phyloP scores from a whole-genome alignment of 176 grass and related monocot genomes.

The Eleusine indica region DNA sequence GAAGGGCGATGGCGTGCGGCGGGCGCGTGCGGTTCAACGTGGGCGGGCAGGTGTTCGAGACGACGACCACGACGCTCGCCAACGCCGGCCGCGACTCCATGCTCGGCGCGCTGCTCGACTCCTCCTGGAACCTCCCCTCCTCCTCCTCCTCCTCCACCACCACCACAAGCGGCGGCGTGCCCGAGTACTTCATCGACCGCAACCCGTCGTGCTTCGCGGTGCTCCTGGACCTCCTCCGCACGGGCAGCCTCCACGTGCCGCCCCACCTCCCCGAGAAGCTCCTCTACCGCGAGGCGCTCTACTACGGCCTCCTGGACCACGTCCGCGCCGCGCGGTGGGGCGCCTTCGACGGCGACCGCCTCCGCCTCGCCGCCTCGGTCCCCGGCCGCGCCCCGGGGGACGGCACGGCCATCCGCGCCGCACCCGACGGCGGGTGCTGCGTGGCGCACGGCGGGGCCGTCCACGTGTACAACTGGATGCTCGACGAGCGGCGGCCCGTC shows the following conservation, averaged over 20 bases:
- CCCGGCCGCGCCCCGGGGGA: conserved; percentile 76
- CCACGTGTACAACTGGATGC: conserved; percentile 96
- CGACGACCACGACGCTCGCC: conserved; percentile 83
- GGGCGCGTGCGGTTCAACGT: conserved; percentile 92
- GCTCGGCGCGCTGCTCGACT: conserved; percentile 92
- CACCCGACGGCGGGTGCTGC: conserved; percentile 90
- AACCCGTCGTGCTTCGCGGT: conserved; percentile 88
- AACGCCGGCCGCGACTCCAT: conserved; percentile 92
- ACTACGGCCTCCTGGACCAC: conserved; percentile 81
- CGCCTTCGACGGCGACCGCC: conserved; percentile 70
- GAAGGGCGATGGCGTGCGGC: conserved; percentile 18
- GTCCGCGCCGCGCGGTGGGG: conserved; percentile 83
- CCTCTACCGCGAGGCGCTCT: conserved; percentile 87
- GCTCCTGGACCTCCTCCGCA: conserved; percentile 88
- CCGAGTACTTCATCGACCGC: conserved; percentile 93
- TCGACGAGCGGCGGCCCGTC: conserved; percentile 74
- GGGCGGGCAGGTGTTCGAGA: conserved; percentile 93
- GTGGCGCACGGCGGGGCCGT: conserved; percentile 90
- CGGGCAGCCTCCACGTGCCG: conserved; percentile 77
- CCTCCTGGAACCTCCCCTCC: conserved; percentile 69
- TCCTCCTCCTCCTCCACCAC: not conserved
- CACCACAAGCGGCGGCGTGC: not conserved
- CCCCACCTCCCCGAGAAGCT: conserved; percentile 75
- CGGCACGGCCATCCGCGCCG: conserved; percentile 81
- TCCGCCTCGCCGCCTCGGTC: conserved; percentile 56